A percentile compares a stretch with the other conserved stretches of the same genome.
Evolutionary conservation across 2,329 filamentous ascomycete genomes (phyloP).

Genomic region (Alternaria gaisen): DNA sequence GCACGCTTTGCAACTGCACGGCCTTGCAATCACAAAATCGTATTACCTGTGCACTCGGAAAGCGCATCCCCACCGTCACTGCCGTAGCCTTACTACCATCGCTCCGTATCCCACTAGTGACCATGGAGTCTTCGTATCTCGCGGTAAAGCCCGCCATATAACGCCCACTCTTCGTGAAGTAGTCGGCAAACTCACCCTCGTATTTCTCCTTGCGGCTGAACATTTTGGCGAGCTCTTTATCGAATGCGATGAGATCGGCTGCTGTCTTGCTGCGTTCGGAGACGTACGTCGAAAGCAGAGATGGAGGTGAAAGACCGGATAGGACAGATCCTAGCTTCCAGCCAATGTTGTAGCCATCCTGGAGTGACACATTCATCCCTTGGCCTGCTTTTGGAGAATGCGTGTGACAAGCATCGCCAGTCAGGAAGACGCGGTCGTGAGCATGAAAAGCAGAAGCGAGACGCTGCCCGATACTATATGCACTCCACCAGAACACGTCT

Average conservation of each 20-base stretch:
- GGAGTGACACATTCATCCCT: slow-evolving; percentile 68
- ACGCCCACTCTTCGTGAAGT: slow-evolving; percentile 65
- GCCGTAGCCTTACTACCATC: slow-evolving; percentile 50
- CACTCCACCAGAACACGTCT: slow-evolving; percentile 74
- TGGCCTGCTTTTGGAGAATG: slow-evolving; percentile 77
- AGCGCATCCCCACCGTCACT: slow-evolving; percentile 58
- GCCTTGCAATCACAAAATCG: slow-evolving; percentile 67
- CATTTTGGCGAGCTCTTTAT: slow-evolving; percentile 61
- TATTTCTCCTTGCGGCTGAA: slow-evolving; percentile 60
- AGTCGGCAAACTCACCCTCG: slow-evolving; percentile 62
- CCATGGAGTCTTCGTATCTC: slow-evolving; percentile 61
- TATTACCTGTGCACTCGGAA: slow-evolving; percentile 66
- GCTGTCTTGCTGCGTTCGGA: slow-evolving; percentile 61
- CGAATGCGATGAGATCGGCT: slow-evolving; percentile 67
- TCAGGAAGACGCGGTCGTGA: slow-evolving; percentile 71
- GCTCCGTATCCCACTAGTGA: slow-evolving; percentile 52
- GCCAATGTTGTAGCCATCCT: slow-evolving; percentile 67
- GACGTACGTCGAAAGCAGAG: slow-evolving; percentile 69
- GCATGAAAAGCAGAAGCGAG: slow-evolving; percentile 75
- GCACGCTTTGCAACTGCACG: slow-evolving; percentile 59
- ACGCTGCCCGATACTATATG: slow-evolving; percentile 75
- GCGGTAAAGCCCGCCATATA: slow-evolving; percentile 69
- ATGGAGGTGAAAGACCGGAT: slow-evolving; percentile 61
- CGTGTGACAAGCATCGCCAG: slow-evolving; percentile 73
- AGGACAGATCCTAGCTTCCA: slow-evolving; percentile 62